Base-by-base conservation (phyloP, 1,139 yeast species). In the Debaryomyces sp. region DNA sequence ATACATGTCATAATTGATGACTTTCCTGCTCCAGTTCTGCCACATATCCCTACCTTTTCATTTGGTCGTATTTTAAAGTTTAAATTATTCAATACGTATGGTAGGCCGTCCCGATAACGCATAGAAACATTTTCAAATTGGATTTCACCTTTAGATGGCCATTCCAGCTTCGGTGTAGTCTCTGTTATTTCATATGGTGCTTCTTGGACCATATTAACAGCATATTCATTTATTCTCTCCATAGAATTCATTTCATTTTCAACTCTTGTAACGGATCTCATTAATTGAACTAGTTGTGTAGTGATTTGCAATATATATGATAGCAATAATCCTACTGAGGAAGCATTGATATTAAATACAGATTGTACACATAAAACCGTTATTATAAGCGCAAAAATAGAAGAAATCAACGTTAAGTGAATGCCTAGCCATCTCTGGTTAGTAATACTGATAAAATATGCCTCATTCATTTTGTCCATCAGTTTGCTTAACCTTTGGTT, bases 201-300 rank as follows among this genome's bases (percentile, higher is more conserved):
- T 56, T 75, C 80, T 53, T 70, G 70, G 1, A 75, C 77, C 45
- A 75, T 60, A 30, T 61, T 47, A 41, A 60, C 75, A 0, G 94
- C 95, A 67, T 89, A 89, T 49, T 85, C 80, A 54, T 82, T 77
- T 52, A 91, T 68, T 63, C 97, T 80, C 68, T 90, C 96, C 7
- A 86, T 94, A 9, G 95, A 83, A 60, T 87, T 89, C 90, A 89
- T 80, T 63, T 87, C 87, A 66, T 87, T 89, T 63, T 89, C 96
- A 26, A 87, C 80, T 60, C 85, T 87, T 1, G 96, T 88, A 52
- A 74, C 68, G 8, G 87, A 73, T 60, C 84, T 70, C 49, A 83
- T 68, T 51, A 81, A 67, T 65, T 80, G 64, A 2, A 82, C 75
- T 51, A 83, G 68, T 51, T 74, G 69, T 44, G 79, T 77, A 4